A percentile compares a stretch with the other conserved stretches of the same genome.
Evolutionary conservation across 1,284 basidiomycete species (phyloP).

Genomic region (Tetrapyrgos nigripes): DNA sequence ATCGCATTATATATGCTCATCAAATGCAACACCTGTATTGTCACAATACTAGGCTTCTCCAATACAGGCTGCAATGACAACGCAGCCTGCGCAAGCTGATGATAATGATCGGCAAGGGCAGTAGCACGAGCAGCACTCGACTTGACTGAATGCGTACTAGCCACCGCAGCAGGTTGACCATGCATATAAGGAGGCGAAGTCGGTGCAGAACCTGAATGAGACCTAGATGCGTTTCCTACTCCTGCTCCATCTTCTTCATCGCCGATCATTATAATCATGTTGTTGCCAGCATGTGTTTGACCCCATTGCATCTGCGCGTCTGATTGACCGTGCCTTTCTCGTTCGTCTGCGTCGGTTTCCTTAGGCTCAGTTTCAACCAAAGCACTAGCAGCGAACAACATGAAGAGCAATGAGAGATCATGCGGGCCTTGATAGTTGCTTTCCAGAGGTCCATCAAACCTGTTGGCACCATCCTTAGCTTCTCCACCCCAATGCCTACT

Average conservation of each 20-base stretch:
- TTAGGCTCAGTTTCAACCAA: slow-evolving; percentile 49
- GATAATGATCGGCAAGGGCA: slow-evolving; percentile 60
- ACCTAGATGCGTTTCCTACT: background rate
- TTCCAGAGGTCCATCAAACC: slow-evolving; percentile 22
- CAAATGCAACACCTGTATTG: slow-evolving; percentile 68
- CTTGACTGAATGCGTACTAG: background rate
- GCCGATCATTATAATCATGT: background rate
- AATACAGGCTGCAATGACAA: slow-evolving; percentile 65
- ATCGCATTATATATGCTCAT: slow-evolving; percentile 61
- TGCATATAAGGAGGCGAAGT: background rate
- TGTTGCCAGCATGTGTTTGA: background rate
- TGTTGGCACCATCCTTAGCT: background rate
- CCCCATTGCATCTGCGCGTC: background rate
- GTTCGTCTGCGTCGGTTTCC: slow-evolving; percentile 27
- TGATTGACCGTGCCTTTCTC: slow-evolving; percentile 19
- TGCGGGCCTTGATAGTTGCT: slow-evolving; percentile 51
- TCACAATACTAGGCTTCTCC: slow-evolving; percentile 70
- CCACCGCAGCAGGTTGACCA: background rate
- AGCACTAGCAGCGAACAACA: slow-evolving; percentile 66
- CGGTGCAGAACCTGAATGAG: background rate
- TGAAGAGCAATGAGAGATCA: slow-evolving; percentile 65
- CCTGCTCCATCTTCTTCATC: background rate
- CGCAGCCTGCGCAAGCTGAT: slow-evolving; percentile 65
- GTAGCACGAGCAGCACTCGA: slow-evolving; percentile 23
- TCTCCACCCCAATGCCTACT: background rate